Evolutionary conservation across 768 basidiomycete genomes (phyloP), one percentile per base, ranked within the genome.

Genomic region (Rubroboletus pulcherrimus): DNA sequence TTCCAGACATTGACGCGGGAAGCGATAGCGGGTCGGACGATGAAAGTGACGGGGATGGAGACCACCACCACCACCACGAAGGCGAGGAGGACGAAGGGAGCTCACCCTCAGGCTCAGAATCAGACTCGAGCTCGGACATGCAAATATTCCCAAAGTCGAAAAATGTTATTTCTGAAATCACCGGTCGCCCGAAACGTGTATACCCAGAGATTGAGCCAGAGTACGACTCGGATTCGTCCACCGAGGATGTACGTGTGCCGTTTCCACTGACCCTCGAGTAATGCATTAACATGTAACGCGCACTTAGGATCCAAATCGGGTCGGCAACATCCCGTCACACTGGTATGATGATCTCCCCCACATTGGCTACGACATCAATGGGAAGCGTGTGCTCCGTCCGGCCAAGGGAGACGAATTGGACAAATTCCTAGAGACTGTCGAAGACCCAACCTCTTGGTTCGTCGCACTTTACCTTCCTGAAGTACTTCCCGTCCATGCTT

Each of bases 341-440:
- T 99, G 96, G 94, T 99, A 99, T 71, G 97, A 98, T 70, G 95
- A 98, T 77, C 77, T 99, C 62, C 97, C 97, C n/a, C 97, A 99
- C 73, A 82, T 99, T 67, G 97, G 97, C 44, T 99, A 99, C 74
- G 84, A 93, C 71, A 86, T 98, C 63, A 84, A 94, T 69, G 97
- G 97, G 51, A 96, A 93, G 75, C 87, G 87, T 69, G 86, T 99
- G 46, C 80, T 98, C 59, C 88, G 93, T 51, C 95, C 97, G 12
- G 96, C 93, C 41, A 86, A 87, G 63, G 94, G 94, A 42, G 97
- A 99, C 67, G 97, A 98, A 71, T 76, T 99, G 50, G 97, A 99
- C 77, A 97, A 91, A 72, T 99, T 99, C 77, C 75, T 99, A 55
- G 78, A 87, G 52, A 96, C 93, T 1, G 87, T 95, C 10, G 97